Percentiles rank a stretch among this genome's conserved stretches.
Conservation (phyloP, 139 green algal genomes). For the Ettlia oleoabundans region DNA sequence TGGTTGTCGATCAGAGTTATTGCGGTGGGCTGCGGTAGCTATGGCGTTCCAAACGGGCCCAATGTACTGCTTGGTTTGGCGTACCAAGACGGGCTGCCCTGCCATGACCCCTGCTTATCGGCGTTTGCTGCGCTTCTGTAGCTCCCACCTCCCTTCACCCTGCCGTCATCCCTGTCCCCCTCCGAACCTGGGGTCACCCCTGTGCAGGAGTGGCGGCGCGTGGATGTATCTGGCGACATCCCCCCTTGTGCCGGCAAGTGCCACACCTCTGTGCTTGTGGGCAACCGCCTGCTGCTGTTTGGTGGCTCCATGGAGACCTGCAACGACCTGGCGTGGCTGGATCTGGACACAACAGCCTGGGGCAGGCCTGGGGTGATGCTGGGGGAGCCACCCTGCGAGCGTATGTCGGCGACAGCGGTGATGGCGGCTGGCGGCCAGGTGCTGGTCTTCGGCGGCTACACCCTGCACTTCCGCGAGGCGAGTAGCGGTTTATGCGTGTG, state of each 20-base stretch:
- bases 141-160: background rate
- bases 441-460: constrained; percentile 9
- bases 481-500: no score
- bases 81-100: no score
- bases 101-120: no score
- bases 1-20: no score
- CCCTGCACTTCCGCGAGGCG: background rate
- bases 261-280: background rate
- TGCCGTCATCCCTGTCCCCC: background rate
- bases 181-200: no score
- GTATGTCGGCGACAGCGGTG: background rate
- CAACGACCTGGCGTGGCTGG: constrained; percentile 17
- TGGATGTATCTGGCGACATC: background rate
- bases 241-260: constrained; percentile 25
- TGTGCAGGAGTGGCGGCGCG: constrained; percentile 4
- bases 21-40: no score
- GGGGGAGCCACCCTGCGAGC: background rate
- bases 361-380: background rate
- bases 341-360: background rate
- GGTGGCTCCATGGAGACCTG: constrained; percentile 23
- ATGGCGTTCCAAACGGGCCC: no score
- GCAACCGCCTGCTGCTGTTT: constrained; percentile 24
- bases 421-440: constrained; percentile 7
- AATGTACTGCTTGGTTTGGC: no score
- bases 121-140: background rate